Percentiles rank a stretch among this genome's conserved stretches.
Conservation (phyloP, 371 early-diverging fungal genomes). For the Dichotomocladium elegans region DNA sequence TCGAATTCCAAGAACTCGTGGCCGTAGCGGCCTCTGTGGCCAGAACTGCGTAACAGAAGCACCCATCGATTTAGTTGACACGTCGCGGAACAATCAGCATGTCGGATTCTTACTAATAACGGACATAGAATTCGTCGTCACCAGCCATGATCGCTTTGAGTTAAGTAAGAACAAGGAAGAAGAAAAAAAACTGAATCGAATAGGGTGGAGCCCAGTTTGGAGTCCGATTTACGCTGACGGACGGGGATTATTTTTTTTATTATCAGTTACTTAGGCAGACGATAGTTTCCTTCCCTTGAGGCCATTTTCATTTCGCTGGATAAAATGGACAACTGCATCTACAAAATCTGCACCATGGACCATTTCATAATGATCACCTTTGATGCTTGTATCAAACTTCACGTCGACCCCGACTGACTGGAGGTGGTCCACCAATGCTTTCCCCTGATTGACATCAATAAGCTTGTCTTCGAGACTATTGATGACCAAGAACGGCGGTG, state of each 20-base stretch:
- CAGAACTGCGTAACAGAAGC: slow-evolving; percentile 56
- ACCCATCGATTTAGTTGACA: background rate
- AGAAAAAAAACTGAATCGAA: too few species aligned
- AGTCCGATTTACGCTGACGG: too few species aligned
- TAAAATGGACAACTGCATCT: slow-evolving; percentile 26
- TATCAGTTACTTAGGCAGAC: too few species aligned
- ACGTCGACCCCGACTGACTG: slow-evolving; percentile 15
- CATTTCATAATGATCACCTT: slow-evolving; percentile 60
- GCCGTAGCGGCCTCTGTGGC: slow-evolving; percentile 92
- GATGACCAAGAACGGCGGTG: slow-evolving; percentile 53
- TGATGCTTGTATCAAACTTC: slow-evolving; percentile 40
- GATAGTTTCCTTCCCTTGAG: too few species aligned
- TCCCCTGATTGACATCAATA: slow-evolving; percentile 55
- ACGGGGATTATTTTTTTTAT: too few species aligned
- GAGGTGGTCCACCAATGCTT: slow-evolving; percentile 49
- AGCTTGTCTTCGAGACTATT: slow-evolving; percentile 69
- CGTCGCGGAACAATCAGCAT: background rate
- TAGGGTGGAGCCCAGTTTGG: too few species aligned
- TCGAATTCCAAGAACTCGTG: slow-evolving; percentile 99
- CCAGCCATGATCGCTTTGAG: slow-evolving; percentile 27
- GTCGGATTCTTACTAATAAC: slow-evolving; percentile 81
- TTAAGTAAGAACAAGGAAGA: background rate
- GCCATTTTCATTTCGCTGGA: slow-evolving; percentile 18
- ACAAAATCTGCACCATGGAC: slow-evolving; percentile 46
- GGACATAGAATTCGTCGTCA: slow-evolving; percentile 74